Conservation (phyloP, 768 basidiomycete genomes). For the Auricularia sp. region DNA sequence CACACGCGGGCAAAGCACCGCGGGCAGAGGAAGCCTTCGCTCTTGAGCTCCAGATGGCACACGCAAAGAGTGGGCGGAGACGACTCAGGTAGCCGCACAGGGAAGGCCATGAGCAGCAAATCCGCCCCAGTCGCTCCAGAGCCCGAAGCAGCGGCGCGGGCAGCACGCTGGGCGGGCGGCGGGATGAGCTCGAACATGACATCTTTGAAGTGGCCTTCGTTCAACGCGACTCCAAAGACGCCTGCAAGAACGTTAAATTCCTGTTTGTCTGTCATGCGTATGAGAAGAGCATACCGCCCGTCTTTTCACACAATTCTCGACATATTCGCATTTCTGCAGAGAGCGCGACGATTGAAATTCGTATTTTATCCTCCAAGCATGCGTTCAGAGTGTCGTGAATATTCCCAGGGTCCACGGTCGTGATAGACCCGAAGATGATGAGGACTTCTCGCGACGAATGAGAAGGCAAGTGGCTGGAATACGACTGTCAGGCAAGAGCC, state of each 20-base stretch:
- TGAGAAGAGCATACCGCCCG: slow-evolving; percentile 51
- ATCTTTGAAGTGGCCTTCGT: slow-evolving; percentile 95
- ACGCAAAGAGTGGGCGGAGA: slow-evolving; percentile 79
- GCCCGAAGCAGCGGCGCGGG: slow-evolving; percentile 36
- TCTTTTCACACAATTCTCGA: slow-evolving; percentile 81
- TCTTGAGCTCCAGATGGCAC: slow-evolving; percentile 87
- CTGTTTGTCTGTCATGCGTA: not conserved
- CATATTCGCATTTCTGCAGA: slow-evolving; percentile 99
- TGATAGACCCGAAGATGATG: slow-evolving; percentile 88
- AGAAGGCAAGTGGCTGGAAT: slow-evolving; percentile 80
- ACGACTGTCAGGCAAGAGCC: not conserved
- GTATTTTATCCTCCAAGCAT: slow-evolving; percentile 73
- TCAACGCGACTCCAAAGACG: slow-evolving; percentile 88
- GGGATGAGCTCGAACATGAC: slow-evolving; percentile 91
- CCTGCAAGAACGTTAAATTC: slow-evolving; percentile 19
- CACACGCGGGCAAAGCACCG: slow-evolving; percentile 88
- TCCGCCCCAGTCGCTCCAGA: slow-evolving; percentile 58
- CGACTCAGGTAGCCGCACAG: slow-evolving; percentile 77
- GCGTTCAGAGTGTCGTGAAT: slow-evolving; percentile 90
- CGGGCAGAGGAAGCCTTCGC: slow-evolving; percentile 91
- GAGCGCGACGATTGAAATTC: slow-evolving; percentile 86
- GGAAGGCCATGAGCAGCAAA: slow-evolving; percentile 99
- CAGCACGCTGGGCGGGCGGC: slow-evolving; percentile 72
- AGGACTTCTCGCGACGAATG: slow-evolving; percentile 95
- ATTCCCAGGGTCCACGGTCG: slow-evolving; percentile 94